Evolutionary conservation across 2,329 filamentous ascomycete species (phyloP).

Genomic region (Penicillium thymicola): DNA sequence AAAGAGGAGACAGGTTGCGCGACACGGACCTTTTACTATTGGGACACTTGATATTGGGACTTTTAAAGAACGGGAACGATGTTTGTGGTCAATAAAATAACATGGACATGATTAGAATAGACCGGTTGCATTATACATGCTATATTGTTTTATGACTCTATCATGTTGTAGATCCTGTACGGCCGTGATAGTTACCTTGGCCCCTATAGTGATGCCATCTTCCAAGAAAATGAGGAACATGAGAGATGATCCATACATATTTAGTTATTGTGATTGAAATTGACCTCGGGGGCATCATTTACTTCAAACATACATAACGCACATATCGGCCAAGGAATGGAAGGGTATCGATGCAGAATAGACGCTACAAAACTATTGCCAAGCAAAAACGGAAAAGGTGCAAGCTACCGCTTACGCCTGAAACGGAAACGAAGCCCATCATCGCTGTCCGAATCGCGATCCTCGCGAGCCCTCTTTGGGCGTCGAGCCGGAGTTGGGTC

Average conservation of each 20-base stretch:
- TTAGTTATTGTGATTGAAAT: not conserved
- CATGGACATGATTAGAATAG: not conserved
- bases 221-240: not conserved
- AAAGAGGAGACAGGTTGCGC: not conserved
- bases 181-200: not conserved
- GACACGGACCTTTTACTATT: not conserved
- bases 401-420: constrained; percentile 41
- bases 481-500: constrained; percentile 23
- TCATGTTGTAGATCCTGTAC: not conserved
- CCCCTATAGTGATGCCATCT: not conserved
- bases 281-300: no score
- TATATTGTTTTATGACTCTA: not conserved
- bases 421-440: constrained; percentile 57
- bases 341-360: constrained; percentile 15
- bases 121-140: not conserved
- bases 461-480: constrained; percentile 36
- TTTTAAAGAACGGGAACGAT: not conserved
- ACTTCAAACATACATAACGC: not conserved
- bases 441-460: constrained; percentile 54
- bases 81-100: not conserved
- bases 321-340: not conserved
- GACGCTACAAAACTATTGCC: constrained; percentile 7
- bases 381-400: not conserved
- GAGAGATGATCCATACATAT: not conserved
- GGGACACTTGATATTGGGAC: not conserved